Evolutionary conservation across 116 monocot species (phyloP), one percentile per base, ranked within the genome.

Genomic region (Posidonia oceanica): DNA sequence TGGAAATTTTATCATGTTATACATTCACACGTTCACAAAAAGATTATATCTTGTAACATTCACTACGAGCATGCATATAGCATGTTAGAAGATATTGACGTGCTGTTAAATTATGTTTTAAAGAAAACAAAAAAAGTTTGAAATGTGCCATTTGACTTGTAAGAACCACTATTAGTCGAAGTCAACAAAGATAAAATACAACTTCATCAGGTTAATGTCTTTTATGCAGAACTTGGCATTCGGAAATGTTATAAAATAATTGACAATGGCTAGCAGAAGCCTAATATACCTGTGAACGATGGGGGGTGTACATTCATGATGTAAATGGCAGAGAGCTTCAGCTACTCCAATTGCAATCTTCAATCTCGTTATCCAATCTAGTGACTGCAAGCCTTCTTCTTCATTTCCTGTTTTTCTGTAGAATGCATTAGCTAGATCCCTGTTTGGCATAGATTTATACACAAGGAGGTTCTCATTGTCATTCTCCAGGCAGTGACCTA

Each of bases 311-410:
- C 85, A 90, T 61, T 94, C 94, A 67, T 91, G 83, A 71, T 94
- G 91, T 61, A 94, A 75, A 78, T 82, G 84, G 69, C 80, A 80
- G 4, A 94, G 80, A 39, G 91, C 90, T 71, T 94, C 94, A 18
- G 91, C 94, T 36, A 91, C 82, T 62, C 94, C 94, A 14, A 72
- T 94, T 8, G 94, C 90, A 77, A 94, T 90, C 80, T 94, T 94
- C 72, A 94, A 70, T 66, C 94, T 90, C 20, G 85, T 91, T 71
- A 94, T 88, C 94, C 94, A 94, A 79, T 94, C 94, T 64, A 94
- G 69, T 10, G 94, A 88, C 71, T 88, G 82, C 77, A 88, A 51
- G 1, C 94, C 80, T 59, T 86, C 91, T 38, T 85, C 87, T 52
- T 85, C 90, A 55, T 73, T 39, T 23, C 58, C 69, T 2, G 74